Evolutionary conservation across 139 green algal species (phyloP), one percentile per base, ranked within the genome.

Genomic region (Coccomyxa sp.): DNA sequence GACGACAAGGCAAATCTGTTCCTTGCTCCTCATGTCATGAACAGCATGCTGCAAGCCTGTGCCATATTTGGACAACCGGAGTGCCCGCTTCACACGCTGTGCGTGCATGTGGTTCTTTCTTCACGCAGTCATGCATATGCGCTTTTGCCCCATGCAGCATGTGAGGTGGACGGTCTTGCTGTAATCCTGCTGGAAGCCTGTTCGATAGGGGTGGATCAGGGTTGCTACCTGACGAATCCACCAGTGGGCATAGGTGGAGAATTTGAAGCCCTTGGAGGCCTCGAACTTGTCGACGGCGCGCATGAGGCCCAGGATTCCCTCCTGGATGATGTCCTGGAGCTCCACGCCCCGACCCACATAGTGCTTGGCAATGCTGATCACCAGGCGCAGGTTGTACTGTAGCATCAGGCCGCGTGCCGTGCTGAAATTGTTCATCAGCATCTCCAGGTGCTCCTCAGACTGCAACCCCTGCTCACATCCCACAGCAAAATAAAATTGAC

Each of bases 211-310:
- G 63, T 9, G 10, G 88, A 83, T 91, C 7, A 51, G 38, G 38
- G 21, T 21, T 3, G 7, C 1, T 71, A 71, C 63, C 63, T 99
- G 96, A 4, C 95, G 87, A 85, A 99, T 98, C 96, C 96, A 99
- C 97, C 95, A 99, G 83, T 98, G 93, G 16, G 94, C 97, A 85
- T 99, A 99, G 7, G 96, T 99, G 57, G 91, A 95, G 85, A 99
- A 98, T 85, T 97, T 96, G 91, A 96, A 99, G 51, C 97, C 97
- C 76, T 93, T 94, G 79, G 74, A 79, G 14, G 88, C 81, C 79
- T 99, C 95, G 88, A 98, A 99, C 89, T 94, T 97, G 84, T 98
- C 94, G 58, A 98, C 90, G 75, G 93, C 94, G 38, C 86, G 84
- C 51, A 93, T 71, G 51, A 99, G 91, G 15, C 96, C 96, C 9